phyloP scores from a whole-genome alignment of 2,329 filamentous ascomycete species.

The Akanthomyces uredinophilus region DNA sequence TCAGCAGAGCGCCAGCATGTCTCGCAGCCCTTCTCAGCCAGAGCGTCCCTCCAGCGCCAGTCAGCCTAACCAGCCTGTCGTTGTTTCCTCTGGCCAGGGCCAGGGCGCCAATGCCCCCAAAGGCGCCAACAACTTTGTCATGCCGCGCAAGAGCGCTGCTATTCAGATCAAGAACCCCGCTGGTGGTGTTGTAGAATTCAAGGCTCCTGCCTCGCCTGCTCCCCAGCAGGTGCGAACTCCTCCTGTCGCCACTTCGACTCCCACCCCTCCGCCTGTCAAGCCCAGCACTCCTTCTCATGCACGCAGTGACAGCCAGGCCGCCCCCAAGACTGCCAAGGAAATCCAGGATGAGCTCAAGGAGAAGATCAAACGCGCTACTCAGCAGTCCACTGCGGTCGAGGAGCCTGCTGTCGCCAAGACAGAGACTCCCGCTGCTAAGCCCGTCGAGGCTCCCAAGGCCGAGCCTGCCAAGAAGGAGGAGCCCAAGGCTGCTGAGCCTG shows the following conservation, averaged over 20 bases:
- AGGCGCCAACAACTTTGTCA: conserved; percentile 43
- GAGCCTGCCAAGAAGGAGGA: conserved; percentile 31
- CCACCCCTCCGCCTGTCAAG: conserved; percentile 77
- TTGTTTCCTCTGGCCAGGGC: conserved; percentile 54
- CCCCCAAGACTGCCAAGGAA: conserved; percentile 71
- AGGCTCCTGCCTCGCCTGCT: conserved; percentile 53
- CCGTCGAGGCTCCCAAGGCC: conserved; percentile 28
- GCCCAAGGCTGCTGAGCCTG: conserved; percentile 25
- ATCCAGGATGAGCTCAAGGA: conserved; percentile 78
- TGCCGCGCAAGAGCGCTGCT: conserved; percentile 62
- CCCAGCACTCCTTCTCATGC: conserved; percentile 62
- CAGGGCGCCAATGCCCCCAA: conserved; percentile 48
- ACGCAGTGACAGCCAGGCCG: conserved; percentile 64
- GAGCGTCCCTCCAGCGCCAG: conserved; percentile 61
- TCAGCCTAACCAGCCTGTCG: conserved; percentile 53
- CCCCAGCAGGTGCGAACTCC: conserved; percentile 58
- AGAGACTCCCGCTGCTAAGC: conserved; percentile 27
- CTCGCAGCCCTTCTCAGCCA: conserved; percentile 77
- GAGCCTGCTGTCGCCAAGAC: conserved; percentile 24
- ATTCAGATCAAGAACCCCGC: conserved; percentile 80
- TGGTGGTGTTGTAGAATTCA: conserved; percentile 69
- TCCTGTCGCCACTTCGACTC: conserved; percentile 66
- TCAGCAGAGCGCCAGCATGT: conserved; percentile 66
- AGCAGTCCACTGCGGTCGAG: conserved; percentile 27
- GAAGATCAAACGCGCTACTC: conserved; percentile 63